Evolutionary conservation across 2,329 filamentous ascomycete species (phyloP), one percentile per base, ranked within the genome.

Genomic region (Diaporthe ampelina): DNA sequence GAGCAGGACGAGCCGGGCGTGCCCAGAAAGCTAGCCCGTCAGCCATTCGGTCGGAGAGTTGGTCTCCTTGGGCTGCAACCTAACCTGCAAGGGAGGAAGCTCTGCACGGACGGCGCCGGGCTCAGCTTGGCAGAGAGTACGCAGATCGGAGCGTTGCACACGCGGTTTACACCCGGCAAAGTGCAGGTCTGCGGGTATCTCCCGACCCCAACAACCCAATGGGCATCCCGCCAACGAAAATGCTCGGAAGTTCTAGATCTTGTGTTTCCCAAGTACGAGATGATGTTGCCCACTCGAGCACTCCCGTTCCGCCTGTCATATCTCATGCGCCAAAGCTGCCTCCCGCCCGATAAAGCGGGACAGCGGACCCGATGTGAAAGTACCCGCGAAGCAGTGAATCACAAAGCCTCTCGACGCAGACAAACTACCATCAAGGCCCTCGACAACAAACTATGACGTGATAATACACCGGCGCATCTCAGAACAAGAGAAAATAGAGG

Each of bases 231-330:
- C 19, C 29, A 35, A 24, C 56, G 50, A 56, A 40, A 52, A 15
- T 69, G 50, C 40, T 24, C 19, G 10, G 50, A 50, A n/a, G 45
- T 63, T 35, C 57, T 19, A 72, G 69, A 72, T 72, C 57, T 63
- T 29, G 57, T 61, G 57, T 35, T 61, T 15, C 24, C 26, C 45
- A 8, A 13, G 29, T 17, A 67, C 37, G 37, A 58, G 48, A 45
- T 72, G 32, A 52, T 37, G 69, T 29, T 29, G 57, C 43, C 45
- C 32, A 32, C n/a, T 50, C 3, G 32, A 61, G 21, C 21, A 29
- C n/a, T 52, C 21, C 63, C 45, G 45, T 52, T 9, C 50, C 45
- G 21, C n/a, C 37, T 37, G 63, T 50, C 21, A 37, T 21, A 37
- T 29, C 29, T 65, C 17, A 15, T 52, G 21, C 26, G 3, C 11